These are phyloP conservation scores for Amanita inopinata DNA, from an alignment of 768 basidiomycete species.

Conservation along the genomic window DNA sequence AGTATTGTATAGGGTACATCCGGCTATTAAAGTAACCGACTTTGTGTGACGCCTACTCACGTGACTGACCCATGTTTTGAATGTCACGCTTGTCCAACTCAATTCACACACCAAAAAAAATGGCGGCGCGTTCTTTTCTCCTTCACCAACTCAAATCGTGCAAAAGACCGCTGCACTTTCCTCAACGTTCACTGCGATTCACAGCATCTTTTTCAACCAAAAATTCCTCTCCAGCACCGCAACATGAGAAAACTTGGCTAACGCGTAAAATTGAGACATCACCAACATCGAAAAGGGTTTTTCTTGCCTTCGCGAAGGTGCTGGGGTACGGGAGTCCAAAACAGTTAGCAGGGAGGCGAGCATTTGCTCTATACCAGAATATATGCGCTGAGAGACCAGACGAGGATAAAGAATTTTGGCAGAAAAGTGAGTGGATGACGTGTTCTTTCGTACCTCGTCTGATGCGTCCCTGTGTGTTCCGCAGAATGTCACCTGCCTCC, in stretches of 20 bases:
- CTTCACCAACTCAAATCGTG: background rate
- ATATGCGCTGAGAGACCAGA: slow-evolving; percentile 50
- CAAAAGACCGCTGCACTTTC: background rate
- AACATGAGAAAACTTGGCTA: slow-evolving; percentile 38
- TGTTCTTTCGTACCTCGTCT: slow-evolving; percentile 3
- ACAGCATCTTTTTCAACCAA: background rate
- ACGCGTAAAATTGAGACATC: slow-evolving; percentile 42
- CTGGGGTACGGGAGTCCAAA: slow-evolving; percentile 55
- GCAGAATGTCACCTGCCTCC: slow-evolving; percentile 78
- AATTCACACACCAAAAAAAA: too few relatives aligned
- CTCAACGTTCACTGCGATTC: background rate
- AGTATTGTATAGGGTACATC: too few relatives aligned
- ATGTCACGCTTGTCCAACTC: background rate
- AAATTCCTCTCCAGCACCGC: background rate
- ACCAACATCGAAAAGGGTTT: slow-evolving; percentile 33
- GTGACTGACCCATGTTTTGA: too few relatives aligned
- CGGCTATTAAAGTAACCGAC: too few relatives aligned
- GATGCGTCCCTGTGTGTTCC: slow-evolving; percentile 1
- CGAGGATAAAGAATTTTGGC: slow-evolving; percentile 54
- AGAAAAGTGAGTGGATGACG: slow-evolving; percentile 37
- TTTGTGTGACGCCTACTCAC: too few relatives aligned
- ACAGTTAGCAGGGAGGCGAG: slow-evolving; percentile 51
- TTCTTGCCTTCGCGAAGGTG: slow-evolving; percentile 36
- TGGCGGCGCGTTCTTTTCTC: too few relatives aligned
- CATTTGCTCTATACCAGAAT: slow-evolving; percentile 46